Percentiles rank a stretch among this genome's conserved stretches.
These are phyloP conservation scores for Candida chauliodis DNA, from an alignment of 805 yeast species.

Conservation along the genomic window DNA sequence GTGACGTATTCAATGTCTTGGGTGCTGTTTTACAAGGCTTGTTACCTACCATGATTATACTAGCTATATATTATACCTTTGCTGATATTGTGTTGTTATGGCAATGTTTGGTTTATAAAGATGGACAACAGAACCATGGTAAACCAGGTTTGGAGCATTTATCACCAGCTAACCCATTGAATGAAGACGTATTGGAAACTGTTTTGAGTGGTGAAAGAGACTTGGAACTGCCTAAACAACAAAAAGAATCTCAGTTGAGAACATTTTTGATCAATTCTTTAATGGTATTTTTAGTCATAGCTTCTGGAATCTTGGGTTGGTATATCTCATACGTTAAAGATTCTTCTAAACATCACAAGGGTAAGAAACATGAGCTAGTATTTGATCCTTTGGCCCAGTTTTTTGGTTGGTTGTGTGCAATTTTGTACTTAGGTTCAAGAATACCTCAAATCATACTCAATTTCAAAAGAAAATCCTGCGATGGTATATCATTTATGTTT, in stretches of 20 bases:
- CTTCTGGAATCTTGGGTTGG: constrained; percentile 89
- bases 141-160: constrained; percentile 64
- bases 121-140: constrained; percentile 44
- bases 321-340: constrained; percentile 56
- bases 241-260: constrained; percentile 16
- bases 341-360: constrained; percentile 20
- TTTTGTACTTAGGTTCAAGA: constrained; percentile 78
- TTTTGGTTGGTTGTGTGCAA: constrained; percentile 81
- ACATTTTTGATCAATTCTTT: constrained; percentile 31
- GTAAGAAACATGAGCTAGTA: constrained; percentile 44
- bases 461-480: constrained; percentile 84
- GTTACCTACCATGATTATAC: constrained; percentile 87
- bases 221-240: constrained; percentile 7
- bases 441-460: constrained; percentile 89
- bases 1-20: constrained; percentile 88
- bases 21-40: constrained; percentile 91
- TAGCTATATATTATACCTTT: constrained; percentile 87
- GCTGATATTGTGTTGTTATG: constrained; percentile 82
- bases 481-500: constrained; percentile 90
- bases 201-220: constrained; percentile 44
- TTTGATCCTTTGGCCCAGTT: constrained; percentile 79
- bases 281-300: constrained; percentile 63
- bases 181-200: constrained; percentile 63
- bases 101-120: constrained; percentile 81
- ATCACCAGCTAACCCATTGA: constrained; percentile 85